A percentile compares a stretch with the other conserved stretches of the same genome.
phyloP scores from a whole-genome alignment of 164 flowering plant genomes.

The Dillenia suffruticosa region DNA sequence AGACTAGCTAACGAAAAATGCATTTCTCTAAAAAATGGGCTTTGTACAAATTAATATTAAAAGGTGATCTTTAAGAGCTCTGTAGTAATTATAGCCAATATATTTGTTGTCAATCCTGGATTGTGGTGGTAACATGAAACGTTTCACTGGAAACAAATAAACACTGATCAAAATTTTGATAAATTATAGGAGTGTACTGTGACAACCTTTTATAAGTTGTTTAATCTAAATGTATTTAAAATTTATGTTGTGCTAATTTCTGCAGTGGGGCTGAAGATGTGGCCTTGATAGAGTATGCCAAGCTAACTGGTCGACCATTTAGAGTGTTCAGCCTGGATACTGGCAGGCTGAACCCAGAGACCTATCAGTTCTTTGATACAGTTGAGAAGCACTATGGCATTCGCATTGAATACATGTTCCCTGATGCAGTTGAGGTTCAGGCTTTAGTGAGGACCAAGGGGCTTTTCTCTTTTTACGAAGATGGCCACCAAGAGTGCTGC shows the following conservation, averaged over 20 bases:
- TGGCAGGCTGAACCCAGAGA: slow-evolving; percentile 89
- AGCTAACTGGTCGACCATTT: slow-evolving; percentile 81
- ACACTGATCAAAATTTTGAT: no score
- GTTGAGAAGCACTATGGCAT: slow-evolving; percentile 87
- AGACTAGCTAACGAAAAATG: no score
- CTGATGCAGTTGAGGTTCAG: slow-evolving; percentile 93
- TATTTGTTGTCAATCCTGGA: no score
- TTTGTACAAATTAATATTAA: no score
- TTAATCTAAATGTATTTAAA: no score
- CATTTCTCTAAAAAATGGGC: no score
- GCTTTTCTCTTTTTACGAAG: slow-evolving; percentile 85
- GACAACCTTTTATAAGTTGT: no score
- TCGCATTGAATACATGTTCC: slow-evolving; percentile 91
- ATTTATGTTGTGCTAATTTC: slow-evolving; percentile 4
- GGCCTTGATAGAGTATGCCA: slow-evolving; percentile 88
- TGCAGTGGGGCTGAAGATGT: slow-evolving; percentile 99
- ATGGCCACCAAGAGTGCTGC: slow-evolving; percentile 99
- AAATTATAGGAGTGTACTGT: no score
- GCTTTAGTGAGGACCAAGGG: slow-evolving; percentile 85
- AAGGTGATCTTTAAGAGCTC: no score
- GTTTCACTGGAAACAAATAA: no score
- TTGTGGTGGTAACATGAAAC: no score
- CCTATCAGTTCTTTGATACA: slow-evolving; percentile 64
- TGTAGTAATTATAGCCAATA: no score
- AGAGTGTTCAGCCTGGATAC: slow-evolving; percentile 96